phyloP scores from a whole-genome alignment of 441 rosid genomes.

The Theobroma grandiflorum region DNA sequence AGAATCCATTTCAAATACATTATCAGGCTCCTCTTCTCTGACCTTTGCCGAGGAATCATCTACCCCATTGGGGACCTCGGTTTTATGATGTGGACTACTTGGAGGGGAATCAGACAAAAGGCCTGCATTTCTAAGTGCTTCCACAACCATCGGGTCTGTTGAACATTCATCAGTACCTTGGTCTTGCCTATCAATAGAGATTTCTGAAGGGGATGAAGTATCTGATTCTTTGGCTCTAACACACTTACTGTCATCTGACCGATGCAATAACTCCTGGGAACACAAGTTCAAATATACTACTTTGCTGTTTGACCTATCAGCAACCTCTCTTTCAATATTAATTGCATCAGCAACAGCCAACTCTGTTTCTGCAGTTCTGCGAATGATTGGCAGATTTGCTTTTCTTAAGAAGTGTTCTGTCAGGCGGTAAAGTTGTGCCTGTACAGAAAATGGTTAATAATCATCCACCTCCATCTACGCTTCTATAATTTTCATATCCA shows the following conservation, averaged over 20 bases:
- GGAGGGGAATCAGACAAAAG: conserved; percentile 96
- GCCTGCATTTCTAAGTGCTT: conserved; percentile 89
- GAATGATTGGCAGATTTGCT: conserved; percentile 68
- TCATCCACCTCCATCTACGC: conserved; percentile 11
- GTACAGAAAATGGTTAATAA: conserved; percentile 32
- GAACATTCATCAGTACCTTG: conserved; percentile 43
- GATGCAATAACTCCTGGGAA: conserved; percentile 83
- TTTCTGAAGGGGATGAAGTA: conserved; percentile 42
- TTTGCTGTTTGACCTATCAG: conserved; percentile 90
- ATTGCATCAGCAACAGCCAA: conserved; percentile 98
- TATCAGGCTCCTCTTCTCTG: conserved; percentile 62
- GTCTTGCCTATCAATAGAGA: conserved; percentile 41
- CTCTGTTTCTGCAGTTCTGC: conserved; percentile 92
- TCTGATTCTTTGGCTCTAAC: conserved; percentile 42
- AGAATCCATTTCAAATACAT: conserved; percentile 68
- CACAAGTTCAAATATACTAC: conserved; percentile 90
- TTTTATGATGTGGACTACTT: conserved; percentile 63
- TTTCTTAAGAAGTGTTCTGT: conserved; percentile 85
- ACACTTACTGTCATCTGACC: conserved; percentile 50
- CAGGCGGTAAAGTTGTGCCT: conserved; percentile 89
- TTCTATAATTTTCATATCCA: conserved; percentile 19
- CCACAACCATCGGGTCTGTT: conserved; percentile 55
- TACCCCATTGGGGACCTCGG: conserved; percentile 43
- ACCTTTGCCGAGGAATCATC: conserved; percentile 40
- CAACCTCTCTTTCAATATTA: conserved; percentile 87